A percentile compares a stretch with the other conserved stretches of the same genome.
Evolutionary conservation across 208 protist genomes (phyloP).

Genomic region (Leptomonas pyrrhocoris): DNA sequence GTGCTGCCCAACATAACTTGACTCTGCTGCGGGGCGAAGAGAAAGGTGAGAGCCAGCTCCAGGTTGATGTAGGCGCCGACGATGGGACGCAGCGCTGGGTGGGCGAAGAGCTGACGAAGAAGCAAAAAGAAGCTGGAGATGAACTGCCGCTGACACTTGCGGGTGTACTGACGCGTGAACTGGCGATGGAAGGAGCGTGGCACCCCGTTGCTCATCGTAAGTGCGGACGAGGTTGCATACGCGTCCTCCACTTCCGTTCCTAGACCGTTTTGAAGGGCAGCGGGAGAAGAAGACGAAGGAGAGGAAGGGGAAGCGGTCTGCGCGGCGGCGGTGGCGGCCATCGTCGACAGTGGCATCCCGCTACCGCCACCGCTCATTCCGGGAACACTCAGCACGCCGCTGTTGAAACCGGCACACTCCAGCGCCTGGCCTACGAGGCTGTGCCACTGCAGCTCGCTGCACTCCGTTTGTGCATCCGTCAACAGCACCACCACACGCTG

Average conservation of each 20-base stretch:
- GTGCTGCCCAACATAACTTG: conserved; percentile 74
- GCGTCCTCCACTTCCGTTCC: conserved; percentile 9
- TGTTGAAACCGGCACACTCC: conserved; percentile 71
- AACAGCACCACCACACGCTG: conserved; percentile 73
- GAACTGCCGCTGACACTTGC: conserved; percentile 64
- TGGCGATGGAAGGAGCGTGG: conserved; percentile 46
- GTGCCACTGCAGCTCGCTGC: conserved; percentile 75
- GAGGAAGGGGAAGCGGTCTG: neutral
- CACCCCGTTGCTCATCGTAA: conserved; percentile 11
- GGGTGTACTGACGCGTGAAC: conserved; percentile 62
- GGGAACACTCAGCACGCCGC: conserved; percentile 9
- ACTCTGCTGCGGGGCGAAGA: conserved; percentile 62
- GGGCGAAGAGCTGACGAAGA: conserved; percentile 71
- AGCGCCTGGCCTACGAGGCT: conserved; percentile 74
- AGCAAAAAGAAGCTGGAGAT: conserved; percentile 78
- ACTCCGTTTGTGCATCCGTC: conserved; percentile 68
- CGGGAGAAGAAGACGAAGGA: neutral
- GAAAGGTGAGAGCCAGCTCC: conserved; percentile 60
- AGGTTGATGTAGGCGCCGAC: conserved; percentile 62
- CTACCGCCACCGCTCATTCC: conserved; percentile 6
- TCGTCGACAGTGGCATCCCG: conserved; percentile 3
- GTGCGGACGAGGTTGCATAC: conserved; percentile 14
- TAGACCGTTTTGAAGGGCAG: neutral
- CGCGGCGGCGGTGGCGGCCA: conserved; percentile 5
- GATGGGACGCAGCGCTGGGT: conserved; percentile 47